phyloP scores from a whole-genome alignment of 768 basidiomycete genomes.

The Lentinula aciculospora region DNA sequence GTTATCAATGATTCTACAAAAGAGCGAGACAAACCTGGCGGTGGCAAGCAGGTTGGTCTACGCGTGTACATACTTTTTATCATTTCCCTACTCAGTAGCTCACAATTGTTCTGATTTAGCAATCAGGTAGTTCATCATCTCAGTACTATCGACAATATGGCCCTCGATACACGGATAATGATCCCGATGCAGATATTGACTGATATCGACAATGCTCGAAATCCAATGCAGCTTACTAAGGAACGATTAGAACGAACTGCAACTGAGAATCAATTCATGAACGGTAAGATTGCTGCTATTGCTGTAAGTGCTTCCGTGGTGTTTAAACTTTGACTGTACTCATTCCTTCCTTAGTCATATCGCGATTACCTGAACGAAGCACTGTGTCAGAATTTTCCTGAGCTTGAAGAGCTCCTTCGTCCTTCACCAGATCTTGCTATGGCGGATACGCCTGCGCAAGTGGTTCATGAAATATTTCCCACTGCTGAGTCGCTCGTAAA shows the following conservation, averaged over 20 bases:
- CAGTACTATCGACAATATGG: constrained; percentile 60
- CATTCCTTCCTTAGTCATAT: constrained; percentile 55
- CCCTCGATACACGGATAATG: constrained; percentile 54
- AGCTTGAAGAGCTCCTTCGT: neutral
- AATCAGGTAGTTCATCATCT: constrained; percentile 74
- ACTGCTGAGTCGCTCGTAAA: neutral
- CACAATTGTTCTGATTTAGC: constrained; percentile 27
- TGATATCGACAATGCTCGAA: constrained; percentile 76
- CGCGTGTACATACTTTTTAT: constrained; percentile 49
- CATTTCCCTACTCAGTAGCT: neutral
- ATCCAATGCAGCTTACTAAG: constrained; percentile 78
- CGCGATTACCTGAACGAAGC: constrained; percentile 63
- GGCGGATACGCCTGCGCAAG: neutral
- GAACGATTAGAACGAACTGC: constrained; percentile 79
- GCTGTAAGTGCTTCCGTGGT: constrained; percentile 37
- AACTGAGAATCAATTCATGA: constrained; percentile 90
- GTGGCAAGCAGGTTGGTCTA: constrained; percentile 71
- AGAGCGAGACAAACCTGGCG: constrained; percentile 66
- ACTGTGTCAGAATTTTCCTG: constrained; percentile 63
- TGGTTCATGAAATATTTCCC: neutral
- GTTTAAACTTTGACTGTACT: neutral
- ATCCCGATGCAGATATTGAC: constrained; percentile 71
- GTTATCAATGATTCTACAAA: constrained; percentile 81
- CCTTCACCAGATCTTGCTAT: neutral
- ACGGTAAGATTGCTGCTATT: constrained; percentile 79